A percentile compares a stretch with the other conserved stretches of the same genome.
These are phyloP conservation scores for Ophiostoma ulmi DNA, from an alignment of 2,329 filamentous ascomycete genomes.

Conservation along the genomic window DNA sequence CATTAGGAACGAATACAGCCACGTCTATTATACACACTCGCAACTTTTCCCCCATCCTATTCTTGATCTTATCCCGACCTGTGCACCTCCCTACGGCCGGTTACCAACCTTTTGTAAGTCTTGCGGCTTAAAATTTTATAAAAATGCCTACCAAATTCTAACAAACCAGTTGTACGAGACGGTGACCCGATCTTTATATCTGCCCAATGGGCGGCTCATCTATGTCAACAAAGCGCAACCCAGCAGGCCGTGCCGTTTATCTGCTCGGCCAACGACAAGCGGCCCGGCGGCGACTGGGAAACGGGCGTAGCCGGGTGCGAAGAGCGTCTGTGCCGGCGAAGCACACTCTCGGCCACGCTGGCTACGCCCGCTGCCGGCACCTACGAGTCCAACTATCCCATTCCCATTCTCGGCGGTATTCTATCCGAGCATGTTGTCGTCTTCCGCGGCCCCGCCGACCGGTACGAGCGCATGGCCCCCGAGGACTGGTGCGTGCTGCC, in stretches of 20 bases:
- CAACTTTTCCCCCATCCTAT: constrained; percentile 52
- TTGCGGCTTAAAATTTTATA: not conserved
- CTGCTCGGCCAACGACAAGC: constrained; percentile 70
- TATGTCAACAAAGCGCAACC: constrained; percentile 4
- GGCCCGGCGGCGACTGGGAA: constrained; percentile 76
- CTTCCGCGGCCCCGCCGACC: constrained; percentile 64
- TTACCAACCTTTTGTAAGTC: constrained; percentile 43
- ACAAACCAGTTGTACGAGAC: constrained; percentile 42
- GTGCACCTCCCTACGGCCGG: constrained; percentile 27
- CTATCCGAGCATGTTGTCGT: constrained; percentile 67
- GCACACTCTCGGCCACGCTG: constrained; percentile 66
- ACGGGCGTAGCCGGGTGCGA: constrained; percentile 56
- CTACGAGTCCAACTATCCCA: constrained; percentile 58
- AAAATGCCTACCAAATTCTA: not conserved
- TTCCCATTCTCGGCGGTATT: constrained; percentile 64
- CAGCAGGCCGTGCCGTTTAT: constrained; percentile 57
- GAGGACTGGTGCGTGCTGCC: constrained; percentile 55
- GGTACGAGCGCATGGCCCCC: constrained; percentile 53
- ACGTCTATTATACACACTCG: constrained; percentile 53
- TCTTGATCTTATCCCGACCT: constrained; percentile 43
- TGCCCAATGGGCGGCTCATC: constrained; percentile 47
- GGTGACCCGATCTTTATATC: constrained; percentile 58
- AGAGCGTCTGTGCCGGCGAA: constrained; percentile 69
- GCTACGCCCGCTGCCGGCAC: constrained; percentile 53
- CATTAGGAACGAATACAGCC: constrained; percentile 53